These are phyloP conservation scores for Tephrocybe sp. DNA, from an alignment of 768 basidiomycete genomes.

Conservation along the genomic window DNA sequence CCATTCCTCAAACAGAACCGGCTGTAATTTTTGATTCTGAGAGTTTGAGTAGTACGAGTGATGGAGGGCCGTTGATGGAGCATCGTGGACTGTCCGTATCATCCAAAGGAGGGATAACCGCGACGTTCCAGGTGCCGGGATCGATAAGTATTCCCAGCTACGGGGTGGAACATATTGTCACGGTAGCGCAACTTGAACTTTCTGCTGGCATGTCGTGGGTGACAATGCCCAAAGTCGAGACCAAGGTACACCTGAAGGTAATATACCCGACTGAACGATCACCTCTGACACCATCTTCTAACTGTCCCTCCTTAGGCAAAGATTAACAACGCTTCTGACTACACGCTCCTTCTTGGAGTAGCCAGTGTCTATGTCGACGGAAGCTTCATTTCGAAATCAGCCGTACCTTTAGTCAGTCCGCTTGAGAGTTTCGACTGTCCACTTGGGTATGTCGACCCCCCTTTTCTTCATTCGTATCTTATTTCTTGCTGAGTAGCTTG, in stretches of 20 bases:
- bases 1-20: neutral
- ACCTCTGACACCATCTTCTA: neutral
- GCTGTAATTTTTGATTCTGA: neutral
- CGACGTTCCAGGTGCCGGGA: constrained; percentile 43
- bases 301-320: constrained; percentile 31
- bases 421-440: constrained; percentile 46
- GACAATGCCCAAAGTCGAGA: constrained; percentile 37
- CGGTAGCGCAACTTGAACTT: constrained; percentile 35
- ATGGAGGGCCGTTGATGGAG: neutral
- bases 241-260: constrained; percentile 39
- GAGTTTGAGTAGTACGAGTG: no score
- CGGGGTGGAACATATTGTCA: constrained; percentile 38
- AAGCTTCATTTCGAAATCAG: constrained; percentile 50
- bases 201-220: constrained; percentile 43
- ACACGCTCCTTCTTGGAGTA: constrained; percentile 44
- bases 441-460: constrained; percentile 36
- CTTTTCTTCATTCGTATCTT: neutral
- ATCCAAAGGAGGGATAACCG: constrained; percentile 37
- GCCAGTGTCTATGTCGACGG: constrained; percentile 54
- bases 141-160: constrained; percentile 42
- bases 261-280: constrained; percentile 2
- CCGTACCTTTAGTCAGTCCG: constrained; percentile 40
- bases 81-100: constrained; percentile 27
- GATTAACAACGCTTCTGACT: constrained; percentile 55
- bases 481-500: constrained; percentile 21